These are phyloP conservation scores for Cutaneotrichosporon cutaneum DNA, from an alignment of 1,284 basidiomycete species.

Conservation along the genomic window DNA sequence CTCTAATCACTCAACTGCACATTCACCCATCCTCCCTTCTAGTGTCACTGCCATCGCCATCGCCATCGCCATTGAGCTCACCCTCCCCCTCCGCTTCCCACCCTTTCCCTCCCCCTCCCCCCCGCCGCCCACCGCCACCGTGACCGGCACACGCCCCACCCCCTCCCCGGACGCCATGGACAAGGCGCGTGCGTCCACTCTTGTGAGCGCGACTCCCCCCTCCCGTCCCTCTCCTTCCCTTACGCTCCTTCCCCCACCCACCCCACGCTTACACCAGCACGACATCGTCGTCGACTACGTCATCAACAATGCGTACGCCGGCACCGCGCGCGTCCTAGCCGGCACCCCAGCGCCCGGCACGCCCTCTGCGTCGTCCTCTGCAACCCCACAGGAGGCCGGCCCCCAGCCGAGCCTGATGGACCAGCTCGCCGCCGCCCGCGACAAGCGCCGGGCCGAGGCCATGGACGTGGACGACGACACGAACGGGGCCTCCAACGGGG, in stretches of 20 bases:
- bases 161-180: background rate
- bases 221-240: background rate
- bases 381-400: background rate
- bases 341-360: background rate
- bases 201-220: background rate
- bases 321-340: constrained; percentile 37
- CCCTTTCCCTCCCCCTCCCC: background rate
- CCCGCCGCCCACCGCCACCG: background rate
- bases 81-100: background rate
- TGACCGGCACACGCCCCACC: background rate
- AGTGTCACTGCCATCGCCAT: too few relatives aligned
- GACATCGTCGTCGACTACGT: constrained; percentile 50
- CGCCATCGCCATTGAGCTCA: background rate
- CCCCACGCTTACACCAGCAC: constrained; percentile 34
- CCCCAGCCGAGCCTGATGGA: background rate
- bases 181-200: background rate
- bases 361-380: constrained; percentile 1
- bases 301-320: constrained; percentile 37
- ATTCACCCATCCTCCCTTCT: too few relatives aligned
- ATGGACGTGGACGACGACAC: constrained; percentile 19
- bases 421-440: constrained; percentile 3
- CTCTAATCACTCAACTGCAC: too few relatives aligned
- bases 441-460: background rate
- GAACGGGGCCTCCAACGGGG: constrained; percentile 17
- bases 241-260: too few relatives aligned